Evolutionary conservation across 2,329 filamentous ascomycete species (phyloP).

Genomic region (Teratosphaeria epicoccoides): DNA sequence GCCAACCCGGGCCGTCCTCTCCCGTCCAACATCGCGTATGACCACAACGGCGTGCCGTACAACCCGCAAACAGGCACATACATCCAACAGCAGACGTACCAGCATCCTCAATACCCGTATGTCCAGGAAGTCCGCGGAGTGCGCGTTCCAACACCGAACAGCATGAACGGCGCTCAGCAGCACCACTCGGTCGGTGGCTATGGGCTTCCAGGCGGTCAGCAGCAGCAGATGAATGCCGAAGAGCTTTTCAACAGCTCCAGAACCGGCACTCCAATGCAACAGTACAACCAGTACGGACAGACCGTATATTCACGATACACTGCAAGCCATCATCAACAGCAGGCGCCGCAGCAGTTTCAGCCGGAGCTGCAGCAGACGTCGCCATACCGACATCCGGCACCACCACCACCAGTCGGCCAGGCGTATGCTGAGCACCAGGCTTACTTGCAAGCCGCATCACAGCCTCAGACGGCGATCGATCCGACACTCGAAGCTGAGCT

Average conservation of each 20-base stretch:
- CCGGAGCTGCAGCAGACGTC: constrained; percentile 1
- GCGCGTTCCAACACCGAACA: constrained; percentile 17
- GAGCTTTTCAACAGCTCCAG: constrained; percentile 21
- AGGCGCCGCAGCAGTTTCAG: constrained; percentile 4
- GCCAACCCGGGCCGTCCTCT: constrained; percentile 19
- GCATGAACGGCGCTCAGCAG: constrained; percentile 2
- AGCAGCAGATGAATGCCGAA: constrained; percentile 14
- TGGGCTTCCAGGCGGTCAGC: constrained; percentile 19
- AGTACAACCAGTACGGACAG: constrained; percentile 18
- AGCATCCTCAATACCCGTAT: constrained; percentile 18
- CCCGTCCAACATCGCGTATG: constrained; percentile 22
- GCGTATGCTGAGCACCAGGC: constrained; percentile 21
- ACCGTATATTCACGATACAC: constrained; percentile 17
- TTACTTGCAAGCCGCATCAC: constrained; percentile 20
- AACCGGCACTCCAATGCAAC: constrained; percentile 21
- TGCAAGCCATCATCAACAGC: background rate
- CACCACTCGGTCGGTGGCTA: constrained; percentile 21
- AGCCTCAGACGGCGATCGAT: constrained; percentile 23
- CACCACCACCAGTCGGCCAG: constrained; percentile 12
- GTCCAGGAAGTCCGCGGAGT: constrained; percentile 18
- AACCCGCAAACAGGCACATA: constrained; percentile 19
- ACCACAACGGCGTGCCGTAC: constrained; percentile 19
- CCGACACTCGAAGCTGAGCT: constrained; percentile 18
- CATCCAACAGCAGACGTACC: constrained; percentile 13
- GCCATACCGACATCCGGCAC: constrained; percentile 11